Base-by-base conservation (phyloP, 176 grass and related monocot species). In the Carex pumila region DNA sequence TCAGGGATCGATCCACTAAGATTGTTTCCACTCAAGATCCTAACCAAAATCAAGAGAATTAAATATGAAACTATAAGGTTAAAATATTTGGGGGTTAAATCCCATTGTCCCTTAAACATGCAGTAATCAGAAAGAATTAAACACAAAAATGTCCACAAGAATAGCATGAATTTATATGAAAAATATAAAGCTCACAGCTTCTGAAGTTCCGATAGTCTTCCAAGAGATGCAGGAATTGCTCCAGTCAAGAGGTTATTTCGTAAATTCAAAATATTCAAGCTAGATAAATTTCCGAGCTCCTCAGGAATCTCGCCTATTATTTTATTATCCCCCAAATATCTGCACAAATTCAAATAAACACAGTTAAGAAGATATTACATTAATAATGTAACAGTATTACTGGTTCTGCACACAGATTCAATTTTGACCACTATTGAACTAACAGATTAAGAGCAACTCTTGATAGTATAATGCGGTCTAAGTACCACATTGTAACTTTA, bases 1-100 rank as follows among this genome's bases (percentile, higher is more conserved):
- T 71, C 79, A 63, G 88, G 88, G 32, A 89, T 73, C 21, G 18
- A 83, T 69, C 88, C 88, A 57, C 12, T 78, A 30, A 89, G 84
- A 66, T 74, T 32, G 70, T 89, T 89, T 81, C 71, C 66, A 50
- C 84, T 89, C 71, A 89, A 86, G 79, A 77, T 65, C 79, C 88
- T 89, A 79, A 80, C 76, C 63, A 25, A 56, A 69, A 81, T 79
- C 68, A 85, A 71, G 18, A 31, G 56, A 81, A 18, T 68, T 82
- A 45, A 8, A 43, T 66, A 62, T 50, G 12, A 80, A n/a, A 56
- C 17, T 36, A 59, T 15, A 61, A 21, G 14, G 1, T 81, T 52
- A 47, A 61, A 19, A 58, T 79, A 22, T 34, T 55, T 58, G 18
- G 31, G 31, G 17, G 21, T 77, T 61, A 13, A 6, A 61, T 37